phyloP scores from a whole-genome alignment of 345 rosid species.

The Syzygium jambos region DNA sequence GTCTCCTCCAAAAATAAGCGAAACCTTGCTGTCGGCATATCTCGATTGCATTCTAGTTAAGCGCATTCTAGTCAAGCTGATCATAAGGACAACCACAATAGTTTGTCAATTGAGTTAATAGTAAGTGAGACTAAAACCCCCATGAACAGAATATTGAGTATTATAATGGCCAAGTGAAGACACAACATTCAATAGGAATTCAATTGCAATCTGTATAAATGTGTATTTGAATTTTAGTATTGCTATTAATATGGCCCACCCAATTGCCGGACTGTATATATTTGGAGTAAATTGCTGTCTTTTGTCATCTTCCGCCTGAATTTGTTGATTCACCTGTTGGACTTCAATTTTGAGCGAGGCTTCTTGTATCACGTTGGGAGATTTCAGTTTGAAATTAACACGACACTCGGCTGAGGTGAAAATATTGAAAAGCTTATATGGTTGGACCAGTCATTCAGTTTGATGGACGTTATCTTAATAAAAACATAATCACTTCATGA shows the following conservation, averaged over 20 bases:
- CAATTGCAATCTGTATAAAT: not conserved
- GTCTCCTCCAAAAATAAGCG: not conserved
- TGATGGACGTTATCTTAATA: not conserved
- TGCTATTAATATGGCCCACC: not conserved
- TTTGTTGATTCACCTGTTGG: not conserved
- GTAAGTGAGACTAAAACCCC: not conserved
- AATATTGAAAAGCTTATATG: not conserved
- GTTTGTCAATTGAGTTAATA: not conserved
- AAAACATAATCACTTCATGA: not conserved
- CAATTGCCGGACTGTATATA: not conserved
- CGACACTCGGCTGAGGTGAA: not conserved
- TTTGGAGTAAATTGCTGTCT: not conserved
- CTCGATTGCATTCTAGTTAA: too few relatives aligned
- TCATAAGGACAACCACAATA: not conserved
- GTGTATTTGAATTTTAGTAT: not conserved
- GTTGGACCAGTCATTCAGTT: not conserved
- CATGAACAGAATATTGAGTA: not conserved
- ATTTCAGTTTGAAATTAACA: not conserved
- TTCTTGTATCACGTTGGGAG: not conserved
- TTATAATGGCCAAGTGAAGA: not conserved
- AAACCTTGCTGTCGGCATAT: not conserved
- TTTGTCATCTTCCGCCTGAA: not conserved
- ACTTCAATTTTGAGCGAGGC: not conserved
- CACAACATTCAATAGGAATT: not conserved
- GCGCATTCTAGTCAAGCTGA: not conserved